Evolutionary conservation across 345 rosid species (phyloP).

Genomic region (Turritis glabra): DNA sequence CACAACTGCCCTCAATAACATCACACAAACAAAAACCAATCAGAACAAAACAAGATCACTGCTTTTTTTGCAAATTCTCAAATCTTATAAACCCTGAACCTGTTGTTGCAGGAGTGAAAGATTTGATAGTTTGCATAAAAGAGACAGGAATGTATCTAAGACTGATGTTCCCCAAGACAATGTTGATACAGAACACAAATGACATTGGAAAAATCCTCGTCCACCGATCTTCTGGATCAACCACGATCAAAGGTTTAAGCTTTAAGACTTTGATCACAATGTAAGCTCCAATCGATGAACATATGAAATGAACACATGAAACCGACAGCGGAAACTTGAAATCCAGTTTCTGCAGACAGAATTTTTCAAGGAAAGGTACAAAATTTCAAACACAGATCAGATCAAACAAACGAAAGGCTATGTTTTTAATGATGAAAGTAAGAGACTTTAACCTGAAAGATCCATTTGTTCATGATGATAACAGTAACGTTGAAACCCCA

Average conservation of each 20-base stretch:
- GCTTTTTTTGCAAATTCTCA: background rate
- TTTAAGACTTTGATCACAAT: conserved; percentile 77
- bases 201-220: conserved; percentile 96
- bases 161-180: conserved; percentile 92
- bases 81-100: conserved; percentile 44
- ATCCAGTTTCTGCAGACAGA: conserved; percentile 68
- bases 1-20: conserved; percentile 51
- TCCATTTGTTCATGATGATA: conserved; percentile 98
- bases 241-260: conserved; percentile 79
- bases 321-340: conserved; percentile 95
- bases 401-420: background rate
- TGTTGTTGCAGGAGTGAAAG: conserved; percentile 98
- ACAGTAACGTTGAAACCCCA: conserved; percentile 97
- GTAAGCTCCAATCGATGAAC: conserved; percentile 93
- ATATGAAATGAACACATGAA: conserved; percentile 91
- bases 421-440: background rate
- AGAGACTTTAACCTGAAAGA: conserved; percentile 74
- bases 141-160: conserved; percentile 95
- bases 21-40: conserved; percentile 7
- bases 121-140: conserved; percentile 98
- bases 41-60: background rate
- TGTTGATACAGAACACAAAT: conserved; percentile 91
- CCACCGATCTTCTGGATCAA: conserved; percentile 93
- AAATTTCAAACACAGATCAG: conserved; percentile 1
- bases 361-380: background rate